A percentile compares a stretch with the other conserved stretches of the same genome.
phyloP scores from a whole-genome alignment of 805 yeast genomes.

The Saccharomycopsis babjevae region DNA sequence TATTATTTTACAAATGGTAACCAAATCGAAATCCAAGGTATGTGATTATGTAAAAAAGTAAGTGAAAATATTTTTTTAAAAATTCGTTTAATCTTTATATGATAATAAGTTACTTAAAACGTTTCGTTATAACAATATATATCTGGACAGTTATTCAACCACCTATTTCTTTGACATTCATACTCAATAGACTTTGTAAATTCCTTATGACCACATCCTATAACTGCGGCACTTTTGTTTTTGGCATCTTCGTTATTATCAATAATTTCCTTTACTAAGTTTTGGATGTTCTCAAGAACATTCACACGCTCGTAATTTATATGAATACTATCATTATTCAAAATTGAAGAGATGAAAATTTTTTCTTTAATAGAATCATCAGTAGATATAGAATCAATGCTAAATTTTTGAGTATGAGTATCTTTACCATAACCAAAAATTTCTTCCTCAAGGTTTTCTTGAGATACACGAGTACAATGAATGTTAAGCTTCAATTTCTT shows the following conservation, averaged over 20 bases:
- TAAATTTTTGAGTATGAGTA: background rate
- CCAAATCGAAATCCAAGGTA: too few relatives aligned
- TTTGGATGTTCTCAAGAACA: background rate
- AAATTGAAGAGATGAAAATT: background rate
- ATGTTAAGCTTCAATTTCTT: slow-evolving; percentile 20
- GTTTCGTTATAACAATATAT: slow-evolving; percentile 33
- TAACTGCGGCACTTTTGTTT: slow-evolving; percentile 28
- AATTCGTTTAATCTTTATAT: too few relatives aligned
- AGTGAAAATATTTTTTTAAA: too few relatives aligned
- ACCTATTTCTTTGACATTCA: slow-evolving; percentile 23
- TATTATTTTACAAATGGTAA: too few relatives aligned
- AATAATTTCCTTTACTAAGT: slow-evolving; percentile 10
- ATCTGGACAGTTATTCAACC: slow-evolving; percentile 29
- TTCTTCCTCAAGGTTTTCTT: background rate
- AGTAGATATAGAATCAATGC: background rate
- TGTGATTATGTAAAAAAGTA: too few relatives aligned
- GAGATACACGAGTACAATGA: slow-evolving; percentile 24
- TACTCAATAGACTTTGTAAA: slow-evolving; percentile 26
- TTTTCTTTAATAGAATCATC: background rate
- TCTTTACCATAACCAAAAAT: background rate
- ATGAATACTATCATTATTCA: background rate
- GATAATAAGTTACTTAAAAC: slow-evolving; percentile 2
- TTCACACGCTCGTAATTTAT: background rate
- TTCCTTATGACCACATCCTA: slow-evolving; percentile 32
- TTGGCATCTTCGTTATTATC: slow-evolving; percentile 17